phyloP scores from a whole-genome alignment of 192 early-diverging fungal species.

The Backusella circina region DNA sequence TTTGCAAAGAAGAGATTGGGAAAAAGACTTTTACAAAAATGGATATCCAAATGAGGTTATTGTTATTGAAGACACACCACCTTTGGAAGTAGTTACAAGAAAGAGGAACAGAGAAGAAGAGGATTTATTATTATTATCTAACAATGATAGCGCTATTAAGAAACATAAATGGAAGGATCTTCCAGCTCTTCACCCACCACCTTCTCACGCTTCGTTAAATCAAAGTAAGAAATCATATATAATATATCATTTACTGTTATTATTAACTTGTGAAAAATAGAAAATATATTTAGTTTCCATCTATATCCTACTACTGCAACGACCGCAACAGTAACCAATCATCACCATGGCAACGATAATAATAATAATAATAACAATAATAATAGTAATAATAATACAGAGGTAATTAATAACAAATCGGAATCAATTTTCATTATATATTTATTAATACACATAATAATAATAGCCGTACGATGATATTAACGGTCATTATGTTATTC shows the following conservation, averaged over 20 bases:
- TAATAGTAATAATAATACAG: neutral
- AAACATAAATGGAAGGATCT: neutral
- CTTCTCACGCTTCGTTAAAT: neutral
- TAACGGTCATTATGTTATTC: conserved; percentile 91
- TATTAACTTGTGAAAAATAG: too few species aligned
- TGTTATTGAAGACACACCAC: conserved; percentile 37
- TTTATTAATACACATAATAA: neutral
- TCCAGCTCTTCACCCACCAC: neutral
- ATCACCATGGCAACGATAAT: neutral
- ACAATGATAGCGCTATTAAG: neutral
- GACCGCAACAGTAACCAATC: neutral
- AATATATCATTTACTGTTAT: neutral
- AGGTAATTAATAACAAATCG: conserved; percentile 4
- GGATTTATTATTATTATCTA: neutral
- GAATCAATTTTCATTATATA: neutral
- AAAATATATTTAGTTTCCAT: neutral
- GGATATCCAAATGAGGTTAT: conserved; percentile 39
- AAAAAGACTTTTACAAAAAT: conserved; percentile 35
- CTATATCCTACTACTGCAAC: neutral
- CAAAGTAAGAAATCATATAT: neutral
- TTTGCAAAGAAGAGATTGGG: conserved; percentile 21
- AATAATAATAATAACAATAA: neutral
- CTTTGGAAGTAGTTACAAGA: neutral
- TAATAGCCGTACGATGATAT: conserved; percentile 69
- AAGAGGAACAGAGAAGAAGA: neutral